phyloP scores from a whole-genome alignment of 371 early-diverging fungal species.

The Furculomyces boomerangus region DNA sequence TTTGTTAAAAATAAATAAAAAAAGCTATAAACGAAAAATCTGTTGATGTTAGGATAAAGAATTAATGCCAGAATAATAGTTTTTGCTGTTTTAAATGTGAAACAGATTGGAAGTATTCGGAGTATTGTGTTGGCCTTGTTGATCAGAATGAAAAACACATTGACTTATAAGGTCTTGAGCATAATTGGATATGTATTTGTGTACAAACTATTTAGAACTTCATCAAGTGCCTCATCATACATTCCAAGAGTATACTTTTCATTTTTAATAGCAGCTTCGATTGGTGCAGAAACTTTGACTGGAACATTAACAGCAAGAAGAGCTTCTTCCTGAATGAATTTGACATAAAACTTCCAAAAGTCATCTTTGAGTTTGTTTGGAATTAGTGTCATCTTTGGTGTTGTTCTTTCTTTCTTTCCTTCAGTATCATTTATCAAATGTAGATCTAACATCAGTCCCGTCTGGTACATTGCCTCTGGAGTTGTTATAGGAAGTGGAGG shows the following conservation, averaged over 20 bases:
- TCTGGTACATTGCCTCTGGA: slow-evolving; percentile 1
- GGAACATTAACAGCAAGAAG: slow-evolving; percentile 2
- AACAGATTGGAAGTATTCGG: too few relatives aligned
- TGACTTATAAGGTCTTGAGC: slow-evolving; percentile 1
- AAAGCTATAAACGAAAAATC: too few relatives aligned
- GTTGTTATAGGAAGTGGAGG: slow-evolving; percentile 4
- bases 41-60: too few relatives aligned
- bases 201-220: slow-evolving; percentile 3
- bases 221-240: slow-evolving; percentile 3
- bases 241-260: slow-evolving; percentile 3
- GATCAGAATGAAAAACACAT: too few relatives aligned
- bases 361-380: not conserved
- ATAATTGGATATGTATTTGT: slow-evolving; percentile 2
- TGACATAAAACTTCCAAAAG: not conserved
- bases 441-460: slow-evolving; percentile 1
- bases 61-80: too few relatives aligned
- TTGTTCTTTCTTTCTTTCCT: not conserved
- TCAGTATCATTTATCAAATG: not conserved
- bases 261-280: not conserved
- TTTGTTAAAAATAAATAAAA: too few relatives aligned
- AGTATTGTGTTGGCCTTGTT: too few relatives aligned
- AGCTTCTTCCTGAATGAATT: slow-evolving; percentile 1
- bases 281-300: not conserved
- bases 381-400: not conserved
- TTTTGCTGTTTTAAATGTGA: too few relatives aligned